Evolutionary conservation across 1,284 basidiomycete species (phyloP).

Genomic region (Papiliotrema flavescens): DNA sequence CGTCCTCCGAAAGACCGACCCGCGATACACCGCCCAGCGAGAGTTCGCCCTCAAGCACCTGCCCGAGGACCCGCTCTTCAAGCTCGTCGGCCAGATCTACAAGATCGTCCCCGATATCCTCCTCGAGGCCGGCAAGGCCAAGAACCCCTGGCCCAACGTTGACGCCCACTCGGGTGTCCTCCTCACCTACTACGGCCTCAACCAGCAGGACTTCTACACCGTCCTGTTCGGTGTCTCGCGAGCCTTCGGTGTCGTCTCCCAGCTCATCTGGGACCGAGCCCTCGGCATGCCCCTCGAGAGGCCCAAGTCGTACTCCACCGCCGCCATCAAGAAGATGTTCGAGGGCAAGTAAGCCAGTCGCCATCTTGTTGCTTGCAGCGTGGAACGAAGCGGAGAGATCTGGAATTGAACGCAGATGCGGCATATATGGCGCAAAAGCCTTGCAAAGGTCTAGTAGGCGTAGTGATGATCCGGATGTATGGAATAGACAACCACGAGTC

Average conservation of each 20-base stretch:
- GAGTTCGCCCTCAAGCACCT: conserved; percentile 90
- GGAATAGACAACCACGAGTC: not conserved
- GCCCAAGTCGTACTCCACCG: conserved; percentile 53
- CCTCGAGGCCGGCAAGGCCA: conserved; percentile 88
- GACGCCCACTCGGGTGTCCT: conserved; percentile 96
- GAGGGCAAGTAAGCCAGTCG: conserved; percentile 34
- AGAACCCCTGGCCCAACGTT: conserved; percentile 77
- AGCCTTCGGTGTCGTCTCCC: conserved; percentile 83
- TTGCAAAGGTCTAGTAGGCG: not conserved
- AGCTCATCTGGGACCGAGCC: conserved; percentile 93
- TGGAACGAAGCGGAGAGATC: not conserved
- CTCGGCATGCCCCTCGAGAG: conserved; percentile 63
- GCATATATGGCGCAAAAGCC: not conserved
- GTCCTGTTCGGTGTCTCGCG: conserved; percentile 96
- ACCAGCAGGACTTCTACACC: conserved; percentile 91
- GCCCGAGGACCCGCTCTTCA: conserved; percentile 82
- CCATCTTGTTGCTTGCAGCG: too few relatives aligned
- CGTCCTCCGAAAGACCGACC: conserved; percentile 94
- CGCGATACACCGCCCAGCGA: conserved; percentile 91
- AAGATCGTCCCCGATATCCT: conserved; percentile 90
- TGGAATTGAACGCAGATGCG: not conserved
- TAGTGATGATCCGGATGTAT: not conserved
- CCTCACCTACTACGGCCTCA: conserved; percentile 70
- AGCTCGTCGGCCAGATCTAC: conserved; percentile 88
- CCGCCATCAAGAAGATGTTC: conserved; percentile 49